Evolutionary conservation across 441 rosid genomes (phyloP).

Genomic region (Euphorbia neoarborescens): DNA sequence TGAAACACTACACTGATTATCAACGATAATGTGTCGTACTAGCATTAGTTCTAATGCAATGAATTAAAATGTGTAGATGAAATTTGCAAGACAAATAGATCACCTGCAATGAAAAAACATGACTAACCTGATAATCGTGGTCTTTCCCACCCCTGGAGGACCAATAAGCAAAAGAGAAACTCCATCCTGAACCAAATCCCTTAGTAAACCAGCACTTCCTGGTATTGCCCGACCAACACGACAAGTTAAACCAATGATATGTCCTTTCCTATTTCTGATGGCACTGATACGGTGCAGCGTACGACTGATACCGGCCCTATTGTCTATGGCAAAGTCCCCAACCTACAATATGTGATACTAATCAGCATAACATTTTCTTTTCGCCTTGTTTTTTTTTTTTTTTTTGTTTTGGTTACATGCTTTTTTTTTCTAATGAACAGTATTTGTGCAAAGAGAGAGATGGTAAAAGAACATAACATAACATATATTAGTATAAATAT

Average conservation of each 20-base stretch:
- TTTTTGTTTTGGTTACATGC: too few species aligned
- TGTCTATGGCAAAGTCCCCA: conserved; percentile 81
- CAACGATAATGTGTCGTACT: not conserved
- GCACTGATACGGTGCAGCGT: conserved; percentile 84
- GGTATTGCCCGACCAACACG: conserved; percentile 82
- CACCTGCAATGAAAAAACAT: conserved; percentile 12
- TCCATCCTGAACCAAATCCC: conserved; percentile 68
- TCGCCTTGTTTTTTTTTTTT: too few species aligned
- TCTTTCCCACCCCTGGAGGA: conserved; percentile 93
- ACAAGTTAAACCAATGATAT: conserved; percentile 81
- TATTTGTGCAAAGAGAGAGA: conserved; percentile 1
- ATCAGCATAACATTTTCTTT: conserved; percentile 7
- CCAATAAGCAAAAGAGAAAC: conserved; percentile 78
- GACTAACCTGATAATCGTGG: conserved; percentile 74
- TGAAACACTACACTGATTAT: not conserved
- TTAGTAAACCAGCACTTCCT: conserved; percentile 67
- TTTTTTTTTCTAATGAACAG: too few species aligned
- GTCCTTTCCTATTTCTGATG: conserved; percentile 64
- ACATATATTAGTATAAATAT: not conserved
- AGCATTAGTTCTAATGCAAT: not conserved
- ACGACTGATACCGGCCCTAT: conserved; percentile 82
- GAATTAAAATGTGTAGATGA: conserved; percentile 1
- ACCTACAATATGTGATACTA: conserved; percentile 40
- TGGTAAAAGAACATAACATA: not conserved
- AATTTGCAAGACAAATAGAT: conserved; percentile 5